Conservation (phyloP, 2,329 filamentous ascomycete genomes). For the Geosmithia putterillii region DNA sequence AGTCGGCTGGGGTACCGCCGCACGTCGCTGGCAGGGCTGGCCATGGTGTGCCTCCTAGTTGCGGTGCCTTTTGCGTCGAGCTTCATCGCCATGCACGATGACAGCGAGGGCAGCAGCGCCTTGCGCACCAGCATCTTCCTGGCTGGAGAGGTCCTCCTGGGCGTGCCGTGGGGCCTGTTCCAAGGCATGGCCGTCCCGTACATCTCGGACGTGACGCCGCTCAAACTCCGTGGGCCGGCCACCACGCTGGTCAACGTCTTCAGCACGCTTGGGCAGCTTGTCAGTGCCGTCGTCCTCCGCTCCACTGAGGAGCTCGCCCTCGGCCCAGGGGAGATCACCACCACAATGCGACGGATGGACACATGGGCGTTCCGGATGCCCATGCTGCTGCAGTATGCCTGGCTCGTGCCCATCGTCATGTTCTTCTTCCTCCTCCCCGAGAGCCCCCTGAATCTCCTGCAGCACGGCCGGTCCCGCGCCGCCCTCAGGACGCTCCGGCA, state of each 20-base stretch:
- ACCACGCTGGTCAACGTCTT: slow-evolving; percentile 26
- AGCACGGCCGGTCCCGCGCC: slow-evolving; percentile 13
- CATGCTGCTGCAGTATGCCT: slow-evolving; percentile 25
- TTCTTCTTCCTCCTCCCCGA: slow-evolving; percentile 21
- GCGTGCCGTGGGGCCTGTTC: slow-evolving; percentile 20
- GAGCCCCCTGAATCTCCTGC: slow-evolving; percentile 24
- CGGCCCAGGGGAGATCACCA: not conserved
- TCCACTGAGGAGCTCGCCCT: slow-evolving; percentile 11
- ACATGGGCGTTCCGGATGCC: slow-evolving; percentile 24
- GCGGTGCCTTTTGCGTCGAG: not conserved
- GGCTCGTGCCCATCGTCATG: slow-evolving; percentile 19
- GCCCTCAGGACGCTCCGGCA: slow-evolving; percentile 15
- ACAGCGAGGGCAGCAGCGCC: not conserved
- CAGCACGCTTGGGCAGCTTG: slow-evolving; percentile 25
- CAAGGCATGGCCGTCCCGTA: slow-evolving; percentile 22
- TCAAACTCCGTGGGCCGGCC: slow-evolving; percentile 22
- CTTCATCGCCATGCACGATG: not conserved
- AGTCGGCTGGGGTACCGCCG: slow-evolving; percentile 5
- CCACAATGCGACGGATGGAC: not conserved
- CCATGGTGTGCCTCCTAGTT: not conserved
- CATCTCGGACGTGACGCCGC: slow-evolving; percentile 18
- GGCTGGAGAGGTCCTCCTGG: slow-evolving; percentile 19
- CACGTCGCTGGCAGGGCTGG: not conserved
- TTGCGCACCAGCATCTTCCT: slow-evolving; percentile 9
- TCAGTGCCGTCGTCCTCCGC: slow-evolving; percentile 18